Conservation (phyloP, 2,329 filamentous ascomycete genomes). For the Ophiostoma sp. region DNA sequence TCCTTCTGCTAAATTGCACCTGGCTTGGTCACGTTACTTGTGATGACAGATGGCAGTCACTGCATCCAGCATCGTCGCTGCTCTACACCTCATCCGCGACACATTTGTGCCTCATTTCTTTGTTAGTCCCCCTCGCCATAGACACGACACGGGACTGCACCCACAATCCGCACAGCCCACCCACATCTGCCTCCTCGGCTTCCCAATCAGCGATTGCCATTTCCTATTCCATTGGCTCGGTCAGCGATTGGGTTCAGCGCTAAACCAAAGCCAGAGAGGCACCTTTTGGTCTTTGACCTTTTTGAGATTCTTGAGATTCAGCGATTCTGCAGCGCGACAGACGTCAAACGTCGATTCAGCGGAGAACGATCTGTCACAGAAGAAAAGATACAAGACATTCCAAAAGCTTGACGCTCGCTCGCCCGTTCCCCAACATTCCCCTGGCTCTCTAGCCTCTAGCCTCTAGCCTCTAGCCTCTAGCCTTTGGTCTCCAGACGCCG, state of each 20-base stretch:
- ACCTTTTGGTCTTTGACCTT: too few relatives aligned
- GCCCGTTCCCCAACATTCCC: background rate
- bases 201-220: background rate
- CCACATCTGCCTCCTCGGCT: background rate
- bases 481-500: too few relatives aligned
- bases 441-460: background rate
- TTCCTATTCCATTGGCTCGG: slow-evolving; percentile 8
- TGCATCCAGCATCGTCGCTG: too few relatives aligned
- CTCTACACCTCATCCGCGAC: too few relatives aligned
- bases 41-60: too few relatives aligned
- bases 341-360: background rate
- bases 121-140: too few relatives aligned
- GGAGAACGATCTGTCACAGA: background rate
- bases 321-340: background rate
- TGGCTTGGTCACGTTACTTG: too few relatives aligned
- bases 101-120: too few relatives aligned
- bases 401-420: background rate
- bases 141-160: too few relatives aligned
- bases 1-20: too few relatives aligned
- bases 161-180: background rate
- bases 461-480: background rate
- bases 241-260: background rate
- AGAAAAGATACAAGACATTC: background rate
- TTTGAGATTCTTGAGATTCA: background rate
- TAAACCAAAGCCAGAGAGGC: background rate